These are phyloP conservation scores for Tardiomyces digboiensis DNA, from an alignment of 1,139 yeast genomes.

Conservation along the genomic window DNA sequence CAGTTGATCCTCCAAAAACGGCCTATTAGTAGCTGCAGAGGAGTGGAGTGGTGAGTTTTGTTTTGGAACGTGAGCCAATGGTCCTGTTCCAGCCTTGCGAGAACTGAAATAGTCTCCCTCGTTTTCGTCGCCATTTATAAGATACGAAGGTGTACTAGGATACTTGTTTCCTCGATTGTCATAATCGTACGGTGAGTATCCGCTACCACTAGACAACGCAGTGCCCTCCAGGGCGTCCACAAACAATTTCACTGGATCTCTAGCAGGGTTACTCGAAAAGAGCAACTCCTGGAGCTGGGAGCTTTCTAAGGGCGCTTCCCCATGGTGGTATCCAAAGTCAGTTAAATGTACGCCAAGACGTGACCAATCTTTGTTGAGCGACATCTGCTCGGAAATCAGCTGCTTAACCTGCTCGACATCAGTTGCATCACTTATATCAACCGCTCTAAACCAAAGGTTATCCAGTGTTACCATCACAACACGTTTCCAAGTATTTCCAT, in stretches of 20 bases:
- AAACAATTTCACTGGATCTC: slow-evolving; percentile 21
- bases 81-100: slow-evolving; percentile 9
- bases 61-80: slow-evolving; percentile 15
- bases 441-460: slow-evolving; percentile 41
- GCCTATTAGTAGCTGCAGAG: background rate
- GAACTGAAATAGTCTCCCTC: slow-evolving; percentile 11
- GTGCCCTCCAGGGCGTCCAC: slow-evolving; percentile 7
- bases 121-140: slow-evolving; percentile 12
- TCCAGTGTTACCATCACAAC: slow-evolving; percentile 45
- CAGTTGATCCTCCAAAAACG: background rate
- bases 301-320: slow-evolving; percentile 44
- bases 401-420: slow-evolving; percentile 30
- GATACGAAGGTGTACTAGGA: slow-evolving; percentile 18
- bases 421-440: slow-evolving; percentile 31
- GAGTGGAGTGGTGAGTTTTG: slow-evolving; percentile 4
- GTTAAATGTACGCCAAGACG: slow-evolving; percentile 56
- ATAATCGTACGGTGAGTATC: background rate
- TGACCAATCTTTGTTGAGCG: slow-evolving; percentile 27
- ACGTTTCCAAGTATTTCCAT: slow-evolving; percentile 2
- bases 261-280: slow-evolving; percentile 13
- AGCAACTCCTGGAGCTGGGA: slow-evolving; percentile 34
- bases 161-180: slow-evolving; percentile 2
- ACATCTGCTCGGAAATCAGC: slow-evolving; percentile 32
- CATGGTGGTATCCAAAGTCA: slow-evolving; percentile 57
- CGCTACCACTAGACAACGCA: background rate